Base-by-base conservation (phyloP, 352 stramenopile genomes). In the Phytophthora brassicae region DNA sequence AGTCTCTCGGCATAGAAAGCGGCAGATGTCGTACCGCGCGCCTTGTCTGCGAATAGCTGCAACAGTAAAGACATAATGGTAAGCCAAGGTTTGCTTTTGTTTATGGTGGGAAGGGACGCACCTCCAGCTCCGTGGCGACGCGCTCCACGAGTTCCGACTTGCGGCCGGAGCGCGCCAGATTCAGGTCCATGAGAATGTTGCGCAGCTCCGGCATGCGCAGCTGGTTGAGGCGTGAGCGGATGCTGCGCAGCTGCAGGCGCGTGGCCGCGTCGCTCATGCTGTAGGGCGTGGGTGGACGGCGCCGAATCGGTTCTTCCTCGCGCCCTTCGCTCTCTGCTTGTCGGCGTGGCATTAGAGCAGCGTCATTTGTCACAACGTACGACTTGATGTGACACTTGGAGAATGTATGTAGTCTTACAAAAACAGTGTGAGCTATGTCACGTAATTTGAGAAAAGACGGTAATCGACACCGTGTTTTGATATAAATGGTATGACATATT, bases 141-240 rank as follows among this genome's bases (percentile, higher is more conserved):
- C 85, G 82, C 38, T 91, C 81, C 26, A 92, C 80, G 42, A 94
- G 75, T 53, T 94, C 85, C 39, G 74, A 77, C 62, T 94, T 94
- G 60, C 79, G 81, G 14, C 85, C 85, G 4, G 79, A 88, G 41
- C 80, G 82, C 60, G 75, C 58, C 49, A 94, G 60, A 45, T 86
- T 90, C 39, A 94, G 68, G 51, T 83, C 74, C 51, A 75, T 70
- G 24, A 92, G 72, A 48, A 94, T 70, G 67, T 78, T 75, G 64
- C 85, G 82, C 64, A 94, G 74, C 67, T 94, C 83, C 20, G 80
- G 81, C 53, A 94, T 77, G 31, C 81, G 84, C 56, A 93, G 68
- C 60, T 67, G 55, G 51, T 77, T 74, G 36, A 91, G 77, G 39
- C 74, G 72, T 20, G 58, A 12, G 50, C 81, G 84, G 31, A 92